phyloP scores from a whole-genome alignment of 305 asterid species.

The Nicotiana rustica region DNA sequence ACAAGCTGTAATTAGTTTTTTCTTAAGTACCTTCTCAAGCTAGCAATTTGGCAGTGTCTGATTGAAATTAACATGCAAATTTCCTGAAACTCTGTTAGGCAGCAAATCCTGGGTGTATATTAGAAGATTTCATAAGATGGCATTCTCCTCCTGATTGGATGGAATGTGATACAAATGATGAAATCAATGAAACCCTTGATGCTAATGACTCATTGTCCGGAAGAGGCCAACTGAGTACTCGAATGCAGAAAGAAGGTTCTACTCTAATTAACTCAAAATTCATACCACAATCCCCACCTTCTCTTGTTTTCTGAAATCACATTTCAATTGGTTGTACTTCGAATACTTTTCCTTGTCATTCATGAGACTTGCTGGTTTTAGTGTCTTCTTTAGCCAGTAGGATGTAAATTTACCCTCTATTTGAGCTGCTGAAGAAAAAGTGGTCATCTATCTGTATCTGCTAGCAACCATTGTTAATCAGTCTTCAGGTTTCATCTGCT shows the following conservation, averaged over 20 bases:
- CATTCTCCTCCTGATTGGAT: conserved; percentile 99
- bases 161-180: conserved; percentile 63
- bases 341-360: too few species aligned
- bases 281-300: conserved; percentile 17
- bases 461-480: neutral
- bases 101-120: conserved; percentile 97
- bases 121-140: conserved; percentile 99
- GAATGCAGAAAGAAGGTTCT: conserved; percentile 99
- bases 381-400: neutral
- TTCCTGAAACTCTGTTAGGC: conserved; percentile 68
- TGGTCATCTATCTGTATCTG: neutral
- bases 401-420: neutral
- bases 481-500: neutral
- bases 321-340: neutral
- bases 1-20: conserved; percentile 30
- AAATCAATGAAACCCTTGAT: conserved; percentile 57
- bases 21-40: conserved; percentile 35
- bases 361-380: neutral
- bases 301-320: conserved; percentile 14
- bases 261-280: conserved; percentile 29
- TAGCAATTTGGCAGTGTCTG: conserved; percentile 26
- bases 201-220: conserved; percentile 58
- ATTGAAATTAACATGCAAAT: conserved; percentile 39
- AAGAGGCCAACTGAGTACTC: conserved; percentile 93
- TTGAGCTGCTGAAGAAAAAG: neutral